Evolutionary conservation across 2,329 filamentous ascomycete species (phyloP).

Genomic region (Chaetomium sp.): DNA sequence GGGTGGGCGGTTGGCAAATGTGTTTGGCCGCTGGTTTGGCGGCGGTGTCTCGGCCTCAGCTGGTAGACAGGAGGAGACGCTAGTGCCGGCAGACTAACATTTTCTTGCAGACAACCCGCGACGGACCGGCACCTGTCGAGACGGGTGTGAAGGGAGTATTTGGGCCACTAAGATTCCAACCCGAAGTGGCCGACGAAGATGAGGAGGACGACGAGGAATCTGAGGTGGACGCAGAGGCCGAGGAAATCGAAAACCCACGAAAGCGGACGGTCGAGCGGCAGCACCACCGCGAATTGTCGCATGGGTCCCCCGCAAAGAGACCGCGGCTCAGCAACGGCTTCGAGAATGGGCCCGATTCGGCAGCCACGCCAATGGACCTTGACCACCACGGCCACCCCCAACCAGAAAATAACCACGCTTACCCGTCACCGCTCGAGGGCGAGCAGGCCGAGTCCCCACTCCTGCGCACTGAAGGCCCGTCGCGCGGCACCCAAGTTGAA

Average conservation of each 20-base stretch:
- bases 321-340: slow-evolving; percentile 56
- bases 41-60: slow-evolving; percentile 10
- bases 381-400: slow-evolving; percentile 34
- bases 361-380: slow-evolving; percentile 54
- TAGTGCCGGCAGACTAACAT: slow-evolving; percentile 33
- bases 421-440: slow-evolving; percentile 57
- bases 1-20: background rate
- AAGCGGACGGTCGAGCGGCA: slow-evolving; percentile 46
- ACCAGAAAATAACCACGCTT: slow-evolving; percentile 50
- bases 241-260: slow-evolving; percentile 39
- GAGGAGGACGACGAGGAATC: slow-evolving; percentile 35
- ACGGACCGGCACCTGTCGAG: slow-evolving; percentile 41
- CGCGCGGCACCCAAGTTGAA: slow-evolving; percentile 58
- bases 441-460: slow-evolving; percentile 48
- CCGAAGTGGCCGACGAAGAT: slow-evolving; percentile 32
- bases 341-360: slow-evolving; percentile 48
- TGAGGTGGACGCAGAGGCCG: slow-evolving; percentile 29
- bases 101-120: slow-evolving; percentile 43
- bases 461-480: slow-evolving; percentile 53
- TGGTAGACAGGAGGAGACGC: slow-evolving; percentile 7
- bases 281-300: slow-evolving; percentile 39
- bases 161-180: slow-evolving; percentile 46
- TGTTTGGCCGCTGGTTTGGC: slow-evolving; percentile 2
- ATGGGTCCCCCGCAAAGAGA: slow-evolving; percentile 54
- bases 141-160: slow-evolving; percentile 48